These are phyloP conservation scores for Thielaviopsis euricoi DNA, from an alignment of 2,329 filamentous ascomycete genomes.

Conservation along the genomic window DNA sequence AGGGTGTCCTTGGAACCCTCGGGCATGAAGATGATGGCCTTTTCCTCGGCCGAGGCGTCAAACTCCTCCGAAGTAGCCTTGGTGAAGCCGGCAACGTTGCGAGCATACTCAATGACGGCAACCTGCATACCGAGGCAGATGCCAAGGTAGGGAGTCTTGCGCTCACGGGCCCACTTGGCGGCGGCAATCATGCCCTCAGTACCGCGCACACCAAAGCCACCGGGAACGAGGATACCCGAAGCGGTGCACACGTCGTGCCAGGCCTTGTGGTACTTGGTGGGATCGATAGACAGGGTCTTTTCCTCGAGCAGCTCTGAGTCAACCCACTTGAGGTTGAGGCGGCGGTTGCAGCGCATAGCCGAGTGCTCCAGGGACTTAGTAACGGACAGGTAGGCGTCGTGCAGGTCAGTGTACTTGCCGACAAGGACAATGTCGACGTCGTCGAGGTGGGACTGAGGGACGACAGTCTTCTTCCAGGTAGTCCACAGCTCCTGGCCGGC, in stretches of 20 bases:
- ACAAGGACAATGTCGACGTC: slow-evolving; percentile 71
- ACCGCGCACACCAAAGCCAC: slow-evolving; percentile 66
- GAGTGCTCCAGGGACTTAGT: slow-evolving; percentile 81
- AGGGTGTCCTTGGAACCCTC: slow-evolving; percentile 40
- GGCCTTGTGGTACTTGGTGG: slow-evolving; percentile 65
- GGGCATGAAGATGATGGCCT: slow-evolving; percentile 81
- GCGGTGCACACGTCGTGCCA: slow-evolving; percentile 69
- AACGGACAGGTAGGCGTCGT: slow-evolving; percentile 75
- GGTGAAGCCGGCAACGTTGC: slow-evolving; percentile 51
- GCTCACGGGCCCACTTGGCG: slow-evolving; percentile 72
- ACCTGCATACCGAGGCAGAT: slow-evolving; percentile 89
- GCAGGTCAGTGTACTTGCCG: slow-evolving; percentile 75
- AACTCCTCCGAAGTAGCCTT: slow-evolving; percentile 41
- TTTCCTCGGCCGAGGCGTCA: slow-evolving; percentile 39
- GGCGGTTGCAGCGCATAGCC: slow-evolving; percentile 68
- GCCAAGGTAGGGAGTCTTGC: slow-evolving; percentile 68
- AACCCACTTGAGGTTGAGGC: slow-evolving; percentile 68
- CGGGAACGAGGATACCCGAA: slow-evolving; percentile 47
- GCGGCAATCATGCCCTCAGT: slow-evolving; percentile 81
- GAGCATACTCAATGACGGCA: slow-evolving; percentile 76
- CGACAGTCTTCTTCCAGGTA: slow-evolving; percentile 59
- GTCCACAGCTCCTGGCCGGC: slow-evolving; percentile 59
- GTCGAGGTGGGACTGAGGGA: slow-evolving; percentile 48
- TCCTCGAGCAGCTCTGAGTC: slow-evolving; percentile 74
- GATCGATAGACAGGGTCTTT: slow-evolving; percentile 39